These are phyloP conservation scores for Suillus ampliporus DNA, from an alignment of 768 basidiomycete genomes.

Conservation along the genomic window DNA sequence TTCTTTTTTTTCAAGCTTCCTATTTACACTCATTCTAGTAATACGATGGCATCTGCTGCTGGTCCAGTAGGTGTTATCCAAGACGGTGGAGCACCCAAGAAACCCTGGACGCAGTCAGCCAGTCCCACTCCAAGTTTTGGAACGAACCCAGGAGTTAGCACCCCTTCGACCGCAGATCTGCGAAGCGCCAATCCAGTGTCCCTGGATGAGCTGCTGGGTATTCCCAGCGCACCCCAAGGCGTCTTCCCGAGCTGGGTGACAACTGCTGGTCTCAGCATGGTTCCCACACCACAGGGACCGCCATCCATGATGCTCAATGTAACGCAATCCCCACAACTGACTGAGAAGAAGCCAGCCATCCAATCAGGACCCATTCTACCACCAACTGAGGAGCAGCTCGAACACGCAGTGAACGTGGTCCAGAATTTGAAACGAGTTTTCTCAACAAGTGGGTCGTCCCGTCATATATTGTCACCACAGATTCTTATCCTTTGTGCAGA, in stretches of 20 bases:
- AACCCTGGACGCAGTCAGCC: slow-evolving; percentile 1
- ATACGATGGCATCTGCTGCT: slow-evolving; percentile 18
- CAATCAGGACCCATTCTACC: neutral
- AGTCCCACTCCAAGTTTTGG: slow-evolving; percentile 18
- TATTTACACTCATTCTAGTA: slow-evolving; percentile 24
- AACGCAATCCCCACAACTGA: neutral
- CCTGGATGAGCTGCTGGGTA: slow-evolving; percentile 18
- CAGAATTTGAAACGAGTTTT: slow-evolving; percentile 40
- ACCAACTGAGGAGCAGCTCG: slow-evolving; percentile 41
- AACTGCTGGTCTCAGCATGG: neutral
- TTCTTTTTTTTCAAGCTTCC: neutral
- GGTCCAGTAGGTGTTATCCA: slow-evolving; percentile 28
- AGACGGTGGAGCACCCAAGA: slow-evolving; percentile 14
- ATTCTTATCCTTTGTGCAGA: slow-evolving; percentile 33
- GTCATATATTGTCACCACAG: slow-evolving; percentile 14
- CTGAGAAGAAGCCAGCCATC: neutral
- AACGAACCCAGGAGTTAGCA: slow-evolving; percentile 18
- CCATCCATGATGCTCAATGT: neutral
- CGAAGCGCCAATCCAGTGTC: neutral
- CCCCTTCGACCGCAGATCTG: slow-evolving; percentile 16
- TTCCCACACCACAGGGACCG: neutral
- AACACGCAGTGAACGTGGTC: slow-evolving; percentile 34
- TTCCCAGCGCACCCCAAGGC: slow-evolving; percentile 4
- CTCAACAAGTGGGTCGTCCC: slow-evolving; percentile 34
- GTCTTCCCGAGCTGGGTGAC: slow-evolving; percentile 9